These are phyloP conservation scores for Euphorbia peplus DNA, from an alignment of 345 rosid species.

Conservation along the genomic window DNA sequence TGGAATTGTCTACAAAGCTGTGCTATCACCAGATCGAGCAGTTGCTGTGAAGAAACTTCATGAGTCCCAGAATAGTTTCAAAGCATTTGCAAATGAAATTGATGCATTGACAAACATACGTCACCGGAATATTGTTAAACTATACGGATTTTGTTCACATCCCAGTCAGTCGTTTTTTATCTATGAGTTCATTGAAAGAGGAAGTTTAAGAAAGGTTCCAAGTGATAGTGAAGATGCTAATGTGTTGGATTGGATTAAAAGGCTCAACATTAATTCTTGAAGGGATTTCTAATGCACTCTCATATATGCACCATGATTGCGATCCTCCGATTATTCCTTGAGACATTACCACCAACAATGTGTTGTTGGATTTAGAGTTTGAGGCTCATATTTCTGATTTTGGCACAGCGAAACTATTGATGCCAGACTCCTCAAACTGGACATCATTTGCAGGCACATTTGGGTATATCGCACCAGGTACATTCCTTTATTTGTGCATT, in stretches of 20 bases:
- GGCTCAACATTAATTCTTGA: constrained; percentile 8
- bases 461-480: neutral
- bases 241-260: constrained; percentile 12
- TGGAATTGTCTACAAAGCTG: neutral
- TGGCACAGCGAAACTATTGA: neutral
- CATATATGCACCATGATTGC: neutral
- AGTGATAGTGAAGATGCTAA: constrained; percentile 4
- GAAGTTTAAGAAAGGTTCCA: constrained; percentile 2
- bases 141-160: neutral
- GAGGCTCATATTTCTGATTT: neutral
- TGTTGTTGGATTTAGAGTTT: neutral
- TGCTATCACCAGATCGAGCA: neutral
- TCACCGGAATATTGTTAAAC: neutral
- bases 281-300: neutral
- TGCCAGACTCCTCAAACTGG: neutral
- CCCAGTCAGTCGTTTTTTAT: neutral
- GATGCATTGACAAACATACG: neutral
- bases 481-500: too few species aligned
- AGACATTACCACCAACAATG: neutral
- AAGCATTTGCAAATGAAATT: neutral
- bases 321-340: neutral
- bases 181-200: neutral
- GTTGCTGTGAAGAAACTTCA: neutral
- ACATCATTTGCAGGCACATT: neutral
- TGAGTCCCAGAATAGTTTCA: neutral